These are phyloP conservation scores for Podosphaera xanthii DNA, from an alignment of 2,329 filamentous ascomycete species.

Conservation along the genomic window DNA sequence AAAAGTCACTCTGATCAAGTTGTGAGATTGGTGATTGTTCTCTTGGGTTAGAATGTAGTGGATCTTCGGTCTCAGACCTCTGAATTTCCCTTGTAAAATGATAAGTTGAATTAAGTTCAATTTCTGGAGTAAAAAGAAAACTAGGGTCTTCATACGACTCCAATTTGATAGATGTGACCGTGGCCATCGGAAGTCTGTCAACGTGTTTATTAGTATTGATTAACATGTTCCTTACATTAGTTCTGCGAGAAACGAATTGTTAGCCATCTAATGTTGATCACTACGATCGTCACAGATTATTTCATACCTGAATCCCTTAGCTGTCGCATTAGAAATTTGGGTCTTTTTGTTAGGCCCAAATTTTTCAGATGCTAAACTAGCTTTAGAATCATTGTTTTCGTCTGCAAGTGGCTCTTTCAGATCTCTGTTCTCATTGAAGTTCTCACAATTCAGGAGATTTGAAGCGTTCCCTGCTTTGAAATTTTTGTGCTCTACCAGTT, in stretches of 20 bases:
- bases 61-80: slow-evolving; percentile 7
- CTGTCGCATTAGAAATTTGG: no score
- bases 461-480: slow-evolving; percentile 23
- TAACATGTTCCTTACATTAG: not conserved
- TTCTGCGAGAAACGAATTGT: slow-evolving; percentile 21
- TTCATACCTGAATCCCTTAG: no score
- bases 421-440: slow-evolving; percentile 39
- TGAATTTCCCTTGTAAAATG: no score
- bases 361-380: not conserved
- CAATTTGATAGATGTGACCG: not conserved
- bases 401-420: slow-evolving; percentile 45
- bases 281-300: slow-evolving; percentile 21
- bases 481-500: slow-evolving; percentile 17
- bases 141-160: not conserved
- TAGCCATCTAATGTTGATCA: slow-evolving; percentile 37
- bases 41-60: not conserved
- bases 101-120: no score
- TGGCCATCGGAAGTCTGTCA: slow-evolving; percentile 7
- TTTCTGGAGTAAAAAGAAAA: no score
- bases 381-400: slow-evolving; percentile 21
- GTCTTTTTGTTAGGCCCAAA: not conserved
- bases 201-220: slow-evolving; percentile 2
- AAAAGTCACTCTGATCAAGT: slow-evolving; percentile 36
- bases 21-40: not conserved
- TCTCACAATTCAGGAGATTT: slow-evolving; percentile 40